Percentiles rank a stretch among this genome's conserved stretches.
Evolutionary conservation across 2,329 filamentous ascomycete genomes (phyloP).

Genomic region (Ophiostoma tasmaniense): DNA sequence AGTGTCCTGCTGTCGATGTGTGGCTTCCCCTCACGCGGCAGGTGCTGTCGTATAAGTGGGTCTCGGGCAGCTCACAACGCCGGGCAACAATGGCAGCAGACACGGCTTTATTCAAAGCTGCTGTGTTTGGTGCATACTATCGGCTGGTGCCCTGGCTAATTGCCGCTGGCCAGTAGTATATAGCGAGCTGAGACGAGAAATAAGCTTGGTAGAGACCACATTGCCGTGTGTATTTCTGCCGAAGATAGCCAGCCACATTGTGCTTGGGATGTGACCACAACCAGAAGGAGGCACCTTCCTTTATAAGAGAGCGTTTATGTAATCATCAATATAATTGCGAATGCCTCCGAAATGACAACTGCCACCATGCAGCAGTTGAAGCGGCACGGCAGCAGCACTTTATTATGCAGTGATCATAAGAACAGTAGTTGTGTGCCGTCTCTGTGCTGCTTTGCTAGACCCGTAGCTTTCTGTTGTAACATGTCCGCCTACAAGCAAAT

Average conservation of each 20-base stretch:
- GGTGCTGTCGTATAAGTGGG: not conserved
- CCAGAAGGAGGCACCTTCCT: not conserved
- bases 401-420: not conserved
- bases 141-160: not conserved
- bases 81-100: not conserved
- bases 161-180: not conserved
- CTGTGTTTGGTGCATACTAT: not conserved
- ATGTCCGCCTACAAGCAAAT: not conserved
- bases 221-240: not conserved
- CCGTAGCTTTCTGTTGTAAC: not conserved
- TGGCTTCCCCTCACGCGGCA: not conserved
- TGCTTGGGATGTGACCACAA: not conserved
- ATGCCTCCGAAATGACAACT: not conserved
- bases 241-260: not conserved
- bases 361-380: not conserved
- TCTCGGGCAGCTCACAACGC: not conserved
- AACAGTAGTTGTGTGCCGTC: not conserved
- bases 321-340: not conserved
- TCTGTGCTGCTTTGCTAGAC: not conserved
- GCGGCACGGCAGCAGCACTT: not conserved
- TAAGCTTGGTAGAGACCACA: not conserved
- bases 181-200: not conserved
- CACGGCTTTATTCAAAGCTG: not conserved
- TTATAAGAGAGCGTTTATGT: not conserved
- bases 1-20: no score